Base-by-base conservation (phyloP, 495 filamentous ascomycete species). In the Aspergillus homomorphus region DNA sequence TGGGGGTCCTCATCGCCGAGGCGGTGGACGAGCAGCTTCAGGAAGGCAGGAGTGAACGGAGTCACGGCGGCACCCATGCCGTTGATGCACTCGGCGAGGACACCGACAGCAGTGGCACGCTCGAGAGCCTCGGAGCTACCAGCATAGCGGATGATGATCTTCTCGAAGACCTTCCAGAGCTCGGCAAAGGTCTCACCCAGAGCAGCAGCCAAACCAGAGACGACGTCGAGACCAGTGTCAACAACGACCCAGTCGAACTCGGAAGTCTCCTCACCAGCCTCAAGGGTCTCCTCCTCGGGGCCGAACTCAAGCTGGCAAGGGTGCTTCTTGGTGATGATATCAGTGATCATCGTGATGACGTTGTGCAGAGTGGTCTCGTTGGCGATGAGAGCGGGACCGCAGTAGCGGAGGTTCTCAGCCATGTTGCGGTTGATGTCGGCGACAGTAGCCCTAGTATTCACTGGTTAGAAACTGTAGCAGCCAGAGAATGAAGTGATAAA, bases 231-330 rank as follows among this genome's bases (percentile, higher is more conserved):
- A 15, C 90, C 91, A 18, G 90, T 96, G 73, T 98, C 94, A 51
- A 98, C 88, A 45, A 95, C 86, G 23, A 96, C 83, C 94, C 94
- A 98, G 75, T 98, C 94, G 68, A 93, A 97, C 78, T 98, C 94
- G 18, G 94, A 93, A 18, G 87, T 88, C 67, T 94, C 91, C 33
- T 92, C 87, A 24, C 86, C 77, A 23, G 84, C 79, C 52, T 84
- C 84, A 41, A 84, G 74, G 33, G 85, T 78, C 61, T 91, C 88
- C 43, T 87, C 86, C 49, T 91, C 91, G 52, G 88, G 87, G 19
- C 83, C 89, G 42, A 92, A 84, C 69, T 97, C 94, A 62, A 92
- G 79, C 74, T 98, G 94, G 77, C 91, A 97, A 57, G 89, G 86
- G 78, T 98, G 94, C 60, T 87, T 82, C 71, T 92, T 92, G 58